Conservation (phyloP, 2,329 filamentous ascomycete genomes). For the Diaporthe sp. region DNA sequence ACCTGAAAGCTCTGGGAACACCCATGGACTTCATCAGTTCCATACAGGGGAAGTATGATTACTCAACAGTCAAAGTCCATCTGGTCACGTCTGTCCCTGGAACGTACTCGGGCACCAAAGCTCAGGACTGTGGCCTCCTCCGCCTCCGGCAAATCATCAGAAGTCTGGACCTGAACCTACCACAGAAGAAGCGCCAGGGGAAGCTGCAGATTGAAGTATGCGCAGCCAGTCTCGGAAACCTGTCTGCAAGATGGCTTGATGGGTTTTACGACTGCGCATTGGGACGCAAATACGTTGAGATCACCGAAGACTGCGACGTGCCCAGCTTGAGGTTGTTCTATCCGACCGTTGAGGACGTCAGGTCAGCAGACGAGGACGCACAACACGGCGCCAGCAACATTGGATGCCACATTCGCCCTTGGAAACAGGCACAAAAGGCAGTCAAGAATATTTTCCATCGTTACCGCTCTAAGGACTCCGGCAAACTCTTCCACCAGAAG, state of each 20-base stretch:
- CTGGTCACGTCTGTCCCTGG: constrained; percentile 46
- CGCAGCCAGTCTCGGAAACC: constrained; percentile 45
- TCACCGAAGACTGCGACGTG: constrained; percentile 36
- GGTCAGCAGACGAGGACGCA: constrained; percentile 39
- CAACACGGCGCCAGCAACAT: constrained; percentile 45
- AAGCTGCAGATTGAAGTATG: constrained; percentile 45
- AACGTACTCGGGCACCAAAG: constrained; percentile 41
- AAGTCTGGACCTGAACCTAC: constrained; percentile 40
- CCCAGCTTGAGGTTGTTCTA: constrained; percentile 45
- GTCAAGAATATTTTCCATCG: constrained; percentile 45
- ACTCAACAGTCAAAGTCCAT: constrained; percentile 44
- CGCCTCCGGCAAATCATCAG: constrained; percentile 43
- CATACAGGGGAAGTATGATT: constrained; percentile 45
- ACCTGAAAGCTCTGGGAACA: constrained; percentile 43
- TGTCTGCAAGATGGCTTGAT: constrained; percentile 45
- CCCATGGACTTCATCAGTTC: constrained; percentile 44
- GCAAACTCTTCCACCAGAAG: constrained; percentile 47
- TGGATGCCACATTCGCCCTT: constrained; percentile 46
- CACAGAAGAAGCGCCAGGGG: constrained; percentile 34
- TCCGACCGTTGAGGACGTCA: constrained; percentile 45
- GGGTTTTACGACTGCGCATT: constrained; percentile 45
- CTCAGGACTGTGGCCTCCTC: constrained; percentile 44
- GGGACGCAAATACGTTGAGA: constrained; percentile 39
- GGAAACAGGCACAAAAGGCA: constrained; percentile 41
- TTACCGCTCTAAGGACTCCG: constrained; percentile 46